These are phyloP conservation scores for Salix udensis DNA, from an alignment of 345 rosid species.

Conservation along the genomic window DNA sequence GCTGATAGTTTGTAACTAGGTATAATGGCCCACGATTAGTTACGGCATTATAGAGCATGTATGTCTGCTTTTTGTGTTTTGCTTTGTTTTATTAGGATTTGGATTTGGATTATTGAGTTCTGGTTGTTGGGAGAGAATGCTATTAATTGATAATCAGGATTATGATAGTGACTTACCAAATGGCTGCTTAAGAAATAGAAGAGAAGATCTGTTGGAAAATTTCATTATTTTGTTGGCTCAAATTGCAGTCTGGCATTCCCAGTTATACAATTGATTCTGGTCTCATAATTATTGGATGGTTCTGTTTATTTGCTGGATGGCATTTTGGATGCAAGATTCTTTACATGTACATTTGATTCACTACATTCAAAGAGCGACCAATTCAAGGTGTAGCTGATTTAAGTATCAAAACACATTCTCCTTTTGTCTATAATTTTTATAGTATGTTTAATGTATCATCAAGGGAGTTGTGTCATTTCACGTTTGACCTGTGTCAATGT, in stretches of 20 bases:
- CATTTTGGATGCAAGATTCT: neutral
- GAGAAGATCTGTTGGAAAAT: neutral
- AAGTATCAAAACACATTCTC: no score
- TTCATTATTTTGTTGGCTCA: neutral
- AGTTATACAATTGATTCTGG: neutral
- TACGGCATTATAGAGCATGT: neutral
- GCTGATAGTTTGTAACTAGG: neutral
- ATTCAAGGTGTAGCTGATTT: neutral
- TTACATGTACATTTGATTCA: neutral
- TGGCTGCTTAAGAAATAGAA: neutral
- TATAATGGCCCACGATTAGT: conserved; percentile 11
- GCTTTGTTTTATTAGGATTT: neutral
- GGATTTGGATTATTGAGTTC: neutral
- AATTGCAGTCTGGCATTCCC: neutral
- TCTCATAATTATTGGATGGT: neutral
- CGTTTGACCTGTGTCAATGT: neutral
- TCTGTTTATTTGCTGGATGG: neutral
- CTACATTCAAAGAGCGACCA: neutral
- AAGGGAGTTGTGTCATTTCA: neutral
- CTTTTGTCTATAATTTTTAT: neutral
- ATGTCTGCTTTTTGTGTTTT: neutral
- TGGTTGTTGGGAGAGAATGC: neutral
- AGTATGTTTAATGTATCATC: neutral
- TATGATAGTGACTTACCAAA: neutral
- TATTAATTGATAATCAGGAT: neutral